Conservation (phyloP, 2,329 filamentous ascomycete species). For the Chrysoporthe deuterocubensis region DNA sequence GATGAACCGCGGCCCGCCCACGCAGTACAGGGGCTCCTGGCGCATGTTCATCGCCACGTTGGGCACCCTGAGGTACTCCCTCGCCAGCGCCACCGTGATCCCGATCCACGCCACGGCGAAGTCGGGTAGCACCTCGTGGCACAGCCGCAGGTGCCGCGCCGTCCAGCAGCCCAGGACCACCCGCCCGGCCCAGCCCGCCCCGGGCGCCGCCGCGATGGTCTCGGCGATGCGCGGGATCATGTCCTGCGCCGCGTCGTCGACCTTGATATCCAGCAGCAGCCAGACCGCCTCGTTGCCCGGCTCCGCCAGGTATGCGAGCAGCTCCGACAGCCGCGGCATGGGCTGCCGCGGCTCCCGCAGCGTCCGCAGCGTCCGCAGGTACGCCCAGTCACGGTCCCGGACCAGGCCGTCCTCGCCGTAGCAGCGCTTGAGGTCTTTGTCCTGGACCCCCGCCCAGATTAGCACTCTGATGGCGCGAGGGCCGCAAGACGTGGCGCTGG, state of each 20-base stretch:
- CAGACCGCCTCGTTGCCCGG: constrained; percentile 71
- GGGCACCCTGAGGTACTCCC: constrained; percentile 67
- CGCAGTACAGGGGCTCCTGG: constrained; percentile 69
- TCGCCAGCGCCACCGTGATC: constrained; percentile 68
- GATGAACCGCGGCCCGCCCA: constrained; percentile 69
- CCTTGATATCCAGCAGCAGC: constrained; percentile 89
- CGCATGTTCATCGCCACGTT: constrained; percentile 80
- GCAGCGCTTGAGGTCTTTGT: constrained; percentile 77
- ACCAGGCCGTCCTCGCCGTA: constrained; percentile 77
- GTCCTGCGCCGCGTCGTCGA: constrained; percentile 71
- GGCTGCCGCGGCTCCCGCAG: constrained; percentile 67
- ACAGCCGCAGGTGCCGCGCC: constrained; percentile 54
- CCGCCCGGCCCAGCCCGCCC: constrained; percentile 66
- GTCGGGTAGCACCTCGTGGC: constrained; percentile 62
- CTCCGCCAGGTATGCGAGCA: constrained; percentile 72
- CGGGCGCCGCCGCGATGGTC: constrained; percentile 60
- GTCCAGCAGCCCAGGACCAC: constrained; percentile 81
- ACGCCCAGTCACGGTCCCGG: constrained; percentile 75
- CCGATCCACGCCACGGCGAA: constrained; percentile 72
- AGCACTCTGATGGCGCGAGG: too few species aligned
- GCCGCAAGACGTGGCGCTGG: too few species aligned
- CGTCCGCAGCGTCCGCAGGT: constrained; percentile 71
- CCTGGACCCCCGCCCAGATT: constrained; percentile 38
- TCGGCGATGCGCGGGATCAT: constrained; percentile 72
- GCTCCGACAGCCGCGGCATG: constrained; percentile 75